phyloP scores from a whole-genome alignment of 176 grass and related monocot genomes.

The Carex scoparia region DNA sequence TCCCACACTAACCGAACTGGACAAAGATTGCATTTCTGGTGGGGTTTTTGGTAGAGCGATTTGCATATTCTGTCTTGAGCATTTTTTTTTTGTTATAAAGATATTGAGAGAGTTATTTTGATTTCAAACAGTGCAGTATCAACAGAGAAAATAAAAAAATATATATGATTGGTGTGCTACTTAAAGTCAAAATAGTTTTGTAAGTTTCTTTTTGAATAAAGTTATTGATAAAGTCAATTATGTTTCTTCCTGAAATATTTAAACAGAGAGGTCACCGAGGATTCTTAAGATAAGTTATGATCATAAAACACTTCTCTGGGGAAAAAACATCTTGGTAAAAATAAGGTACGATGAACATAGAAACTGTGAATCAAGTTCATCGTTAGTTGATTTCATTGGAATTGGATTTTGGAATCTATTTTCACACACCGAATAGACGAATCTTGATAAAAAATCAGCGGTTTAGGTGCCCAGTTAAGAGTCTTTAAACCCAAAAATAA shows the following conservation, averaged over 20 bases:
- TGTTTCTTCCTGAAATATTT: neutral
- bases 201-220: too few relatives aligned
- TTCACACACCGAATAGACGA: neutral
- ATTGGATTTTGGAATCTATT: neutral
- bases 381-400: neutral
- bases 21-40: slow-evolving; percentile 4
- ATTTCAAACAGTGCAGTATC: too few relatives aligned
- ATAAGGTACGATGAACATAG: neutral
- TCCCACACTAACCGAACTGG: neutral
- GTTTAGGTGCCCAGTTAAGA: too few relatives aligned
- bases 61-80: neutral
- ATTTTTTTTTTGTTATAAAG: neutral
- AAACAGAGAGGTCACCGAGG: too few relatives aligned
- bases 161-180: too few relatives aligned
- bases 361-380: neutral
- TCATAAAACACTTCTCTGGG: neutral
- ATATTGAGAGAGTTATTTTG: neutral
- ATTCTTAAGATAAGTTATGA: neutral
- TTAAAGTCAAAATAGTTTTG: too few relatives aligned
- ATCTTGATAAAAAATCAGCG: too few relatives aligned
- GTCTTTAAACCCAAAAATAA: neutral
- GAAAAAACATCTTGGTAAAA: neutral
- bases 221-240: neutral
- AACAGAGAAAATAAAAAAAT: too few relatives aligned
- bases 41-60: neutral